These are phyloP conservation scores for Epichloe elymi DNA, from an alignment of 2,329 filamentous ascomycete species.

Conservation along the genomic window DNA sequence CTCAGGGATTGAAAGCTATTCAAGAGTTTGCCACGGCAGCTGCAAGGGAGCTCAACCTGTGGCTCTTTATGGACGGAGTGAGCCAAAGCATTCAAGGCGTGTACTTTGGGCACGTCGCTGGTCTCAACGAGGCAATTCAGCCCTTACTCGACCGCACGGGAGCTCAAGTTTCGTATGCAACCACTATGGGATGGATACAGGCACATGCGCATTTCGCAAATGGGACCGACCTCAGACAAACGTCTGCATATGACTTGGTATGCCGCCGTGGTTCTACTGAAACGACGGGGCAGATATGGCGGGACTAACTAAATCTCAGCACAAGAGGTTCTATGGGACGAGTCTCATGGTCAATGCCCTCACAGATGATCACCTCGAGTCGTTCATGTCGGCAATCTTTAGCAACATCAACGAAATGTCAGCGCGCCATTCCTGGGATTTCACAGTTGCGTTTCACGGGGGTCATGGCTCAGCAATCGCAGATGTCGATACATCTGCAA, in stretches of 20 bases:
- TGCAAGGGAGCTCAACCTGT: slow-evolving; percentile 17
- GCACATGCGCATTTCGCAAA: slow-evolving; percentile 11
- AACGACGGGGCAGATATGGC: no score
- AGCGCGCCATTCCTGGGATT: neutral
- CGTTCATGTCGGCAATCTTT: neutral
- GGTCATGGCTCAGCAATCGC: slow-evolving; percentile 24
- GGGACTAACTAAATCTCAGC: neutral
- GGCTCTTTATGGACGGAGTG: slow-evolving; percentile 11
- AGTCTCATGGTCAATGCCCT: slow-evolving; percentile 8
- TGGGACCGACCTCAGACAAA: slow-evolving; percentile 11
- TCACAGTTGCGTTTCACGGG: slow-evolving; percentile 19
- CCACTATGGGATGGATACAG: slow-evolving; percentile 15
- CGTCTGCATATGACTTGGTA: slow-evolving; percentile 14
- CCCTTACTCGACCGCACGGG: neutral
- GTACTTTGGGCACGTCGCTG: slow-evolving; percentile 14
- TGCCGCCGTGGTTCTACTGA: slow-evolving; percentile 6
- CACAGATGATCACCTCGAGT: slow-evolving; percentile 9
- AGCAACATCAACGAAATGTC: slow-evolving; percentile 1
- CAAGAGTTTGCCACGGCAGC: slow-evolving; percentile 14
- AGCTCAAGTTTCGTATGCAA: neutral
- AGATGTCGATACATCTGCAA: slow-evolving; percentile 11
- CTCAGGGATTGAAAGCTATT: slow-evolving; percentile 12
- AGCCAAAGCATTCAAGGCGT: slow-evolving; percentile 13
- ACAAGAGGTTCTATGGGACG: neutral
- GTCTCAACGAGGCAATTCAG: neutral